A percentile compares a stretch with the other conserved stretches of the same genome.
phyloP scores from a whole-genome alignment of 78 protist genomes.

The Abeoforma whisleri region DNA sequence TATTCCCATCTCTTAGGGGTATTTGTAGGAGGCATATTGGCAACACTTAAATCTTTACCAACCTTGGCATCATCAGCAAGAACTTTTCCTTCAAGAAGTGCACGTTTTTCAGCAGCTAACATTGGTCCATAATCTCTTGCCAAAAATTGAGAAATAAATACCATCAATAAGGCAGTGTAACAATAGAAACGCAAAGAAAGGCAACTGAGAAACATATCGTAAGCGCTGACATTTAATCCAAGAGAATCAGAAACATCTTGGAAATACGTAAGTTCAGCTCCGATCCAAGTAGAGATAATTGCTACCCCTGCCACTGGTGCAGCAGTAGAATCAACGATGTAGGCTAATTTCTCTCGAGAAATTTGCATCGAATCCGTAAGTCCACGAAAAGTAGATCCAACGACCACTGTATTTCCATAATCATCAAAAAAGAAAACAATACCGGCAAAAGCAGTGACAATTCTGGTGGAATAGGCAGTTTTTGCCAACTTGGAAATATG shows the following conservation, averaged over 20 bases:
- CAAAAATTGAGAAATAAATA: constrained; percentile 1
- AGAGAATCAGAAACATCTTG: too few relatives aligned
- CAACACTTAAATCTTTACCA: background rate
- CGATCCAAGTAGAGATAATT: constrained; percentile 40
- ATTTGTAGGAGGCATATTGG: background rate
- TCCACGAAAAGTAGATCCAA: constrained; percentile 14
- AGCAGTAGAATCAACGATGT: constrained; percentile 40
- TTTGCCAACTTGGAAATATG: background rate
- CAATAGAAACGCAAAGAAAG: constrained; percentile 3
- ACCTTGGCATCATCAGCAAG: constrained; percentile 1
- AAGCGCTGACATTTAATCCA: background rate
- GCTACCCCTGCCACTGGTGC: constrained; percentile 42
- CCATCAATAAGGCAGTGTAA: constrained; percentile 7
- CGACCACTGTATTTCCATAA: constrained; percentile 29
- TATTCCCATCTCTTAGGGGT: constrained; percentile 2
- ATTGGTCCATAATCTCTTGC: constrained; percentile 30
- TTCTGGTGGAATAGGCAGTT: background rate
- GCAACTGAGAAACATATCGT: background rate
- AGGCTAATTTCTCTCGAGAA: constrained; percentile 25
- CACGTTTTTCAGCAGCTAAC: constrained; percentile 8
- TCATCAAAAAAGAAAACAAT: constrained; percentile 31
- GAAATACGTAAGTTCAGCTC: constrained; percentile 17
- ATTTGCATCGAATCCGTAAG: background rate
- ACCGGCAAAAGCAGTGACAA: background rate
- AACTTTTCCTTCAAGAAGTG: background rate